Evolutionary conservation across 2,329 filamentous ascomycete genomes (phyloP), one percentile per base, ranked within the genome.

Genomic region (Trichoderma cornu-damae): DNA sequence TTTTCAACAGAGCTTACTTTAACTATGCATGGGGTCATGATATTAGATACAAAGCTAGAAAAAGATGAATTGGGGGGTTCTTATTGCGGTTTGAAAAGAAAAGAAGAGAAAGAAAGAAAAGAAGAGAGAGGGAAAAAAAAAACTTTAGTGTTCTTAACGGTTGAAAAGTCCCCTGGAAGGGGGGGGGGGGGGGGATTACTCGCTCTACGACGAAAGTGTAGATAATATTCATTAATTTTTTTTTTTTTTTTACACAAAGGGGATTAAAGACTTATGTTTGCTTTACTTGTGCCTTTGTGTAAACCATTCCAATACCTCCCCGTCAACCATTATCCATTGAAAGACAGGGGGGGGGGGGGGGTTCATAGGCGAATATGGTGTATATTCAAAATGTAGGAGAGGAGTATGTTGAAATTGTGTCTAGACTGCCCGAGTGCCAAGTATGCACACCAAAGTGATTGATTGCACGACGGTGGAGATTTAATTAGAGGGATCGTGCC

Each of bases 1-100:
- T 22, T 38, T 50, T 50, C 6, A n/a, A n/a, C 24, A 35, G 35
- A 51, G 12, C 16, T 50, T 12, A 6, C 22, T 51, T 40, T 35
- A 40, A 35, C 48, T 51, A 51, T 35, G 24, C 48, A 51, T 51
- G 35, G 48, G 14, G 22, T 51, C 16, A 51, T 40, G 48, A 51
- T 26, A 40, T 12, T 51, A 32, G 24, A 51, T 30, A 51, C n/a
- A 51, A 28, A 28, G 44, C 44, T 47, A 51, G 22, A 50, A 50
- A 3, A 20, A 6, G 7, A 40, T 30, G 20, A n/a, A 20, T 2
- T 12, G 6, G 28, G 26, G 9, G 11, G 28, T 47, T 47, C 16
- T 47, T 22, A 47, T 34, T 47, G 28, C 16, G 44, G 3, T 16
- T 16, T 37, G 14, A 37, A 40, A 20, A 51, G 18, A n/a, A 51